These are phyloP conservation scores for Cucumis melo DNA, from an alignment of 306 rosid genomes.

Conservation along the genomic window DNA sequence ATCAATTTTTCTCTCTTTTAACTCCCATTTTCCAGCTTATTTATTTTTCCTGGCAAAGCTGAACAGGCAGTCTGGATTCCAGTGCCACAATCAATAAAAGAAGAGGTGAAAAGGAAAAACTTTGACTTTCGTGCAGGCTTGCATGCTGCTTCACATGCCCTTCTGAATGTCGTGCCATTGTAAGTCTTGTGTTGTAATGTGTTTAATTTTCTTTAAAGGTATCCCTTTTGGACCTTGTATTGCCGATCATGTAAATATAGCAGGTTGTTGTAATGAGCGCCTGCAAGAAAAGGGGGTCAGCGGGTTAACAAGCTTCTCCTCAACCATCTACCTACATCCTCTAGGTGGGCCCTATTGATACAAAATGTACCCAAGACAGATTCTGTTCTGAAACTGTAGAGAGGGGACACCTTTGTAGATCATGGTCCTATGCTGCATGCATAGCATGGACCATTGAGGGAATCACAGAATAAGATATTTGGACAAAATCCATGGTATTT, in stretches of 20 bases:
- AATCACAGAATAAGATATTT: not conserved
- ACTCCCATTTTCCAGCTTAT: not conserved
- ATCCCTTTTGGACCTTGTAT: not conserved
- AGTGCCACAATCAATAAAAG: slow-evolving; percentile 57
- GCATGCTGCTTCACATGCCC: slow-evolving; percentile 96
- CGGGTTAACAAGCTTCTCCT: not conserved
- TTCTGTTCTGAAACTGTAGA: not conserved
- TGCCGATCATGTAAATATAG: not conserved
- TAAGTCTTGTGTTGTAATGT: slow-evolving; percentile 28
- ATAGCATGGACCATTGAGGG: not conserved
- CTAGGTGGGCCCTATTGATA: not conserved
- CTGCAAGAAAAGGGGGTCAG: not conserved
- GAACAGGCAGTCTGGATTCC: slow-evolving; percentile 88
- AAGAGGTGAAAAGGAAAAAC: slow-evolving; percentile 28
- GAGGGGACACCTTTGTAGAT: not conserved
- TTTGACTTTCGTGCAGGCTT: slow-evolving; percentile 87
- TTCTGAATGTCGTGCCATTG: slow-evolving; percentile 83
- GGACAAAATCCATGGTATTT: not conserved
- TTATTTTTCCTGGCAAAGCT: slow-evolving; percentile 11
- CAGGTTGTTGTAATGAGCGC: not conserved
- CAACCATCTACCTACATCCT: not conserved
- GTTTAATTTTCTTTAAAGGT: not conserved
- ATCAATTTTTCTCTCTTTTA: not conserved
- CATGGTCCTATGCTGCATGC: not conserved
- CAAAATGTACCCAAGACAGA: not conserved